Evolutionary conservation across 257 asterid genomes (phyloP).

Genomic region (Ilex aquifolium): DNA sequence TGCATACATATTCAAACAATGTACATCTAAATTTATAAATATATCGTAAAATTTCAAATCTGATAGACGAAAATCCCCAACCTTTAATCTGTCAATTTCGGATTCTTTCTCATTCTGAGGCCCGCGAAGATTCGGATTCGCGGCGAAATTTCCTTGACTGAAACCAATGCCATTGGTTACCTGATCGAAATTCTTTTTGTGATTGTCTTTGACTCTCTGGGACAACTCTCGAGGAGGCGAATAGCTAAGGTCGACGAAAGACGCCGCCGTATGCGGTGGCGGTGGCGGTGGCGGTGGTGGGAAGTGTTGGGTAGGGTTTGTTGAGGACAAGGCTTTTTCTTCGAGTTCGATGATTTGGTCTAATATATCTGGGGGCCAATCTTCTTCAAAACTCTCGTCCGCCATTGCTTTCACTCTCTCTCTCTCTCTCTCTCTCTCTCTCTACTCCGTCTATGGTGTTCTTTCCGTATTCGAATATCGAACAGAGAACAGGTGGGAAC

Average conservation of each 20-base stretch:
- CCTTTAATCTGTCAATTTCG: conserved; percentile 56
- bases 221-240: conserved; percentile 87
- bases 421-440: too few species aligned
- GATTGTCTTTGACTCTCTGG: conserved; percentile 37
- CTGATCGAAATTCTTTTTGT: conserved; percentile 1
- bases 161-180: background rate
- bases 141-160: background rate
- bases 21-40: background rate
- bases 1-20: background rate
- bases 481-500: too few species aligned
- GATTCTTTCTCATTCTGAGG: conserved; percentile 29
- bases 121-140: conserved; percentile 14
- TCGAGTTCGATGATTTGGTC: conserved; percentile 39
- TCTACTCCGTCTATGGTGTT: background rate
- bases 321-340: conserved; percentile 36
- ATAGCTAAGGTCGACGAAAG: conserved; percentile 23
- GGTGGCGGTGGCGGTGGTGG: conserved; percentile 21
- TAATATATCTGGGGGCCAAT: conserved; percentile 57
- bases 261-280: conserved; percentile 13
- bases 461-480: background rate
- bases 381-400: conserved; percentile 54
- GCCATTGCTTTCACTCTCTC: conserved; percentile 30
- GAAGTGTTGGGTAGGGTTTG: conserved; percentile 16
- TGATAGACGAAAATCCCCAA: conserved; percentile 8
- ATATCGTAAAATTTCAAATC: background rate